A percentile compares a stretch with the other conserved stretches of the same genome.
Evolutionary conservation across 306 rosid genomes (phyloP).

Genomic region (Urtica urens): DNA sequence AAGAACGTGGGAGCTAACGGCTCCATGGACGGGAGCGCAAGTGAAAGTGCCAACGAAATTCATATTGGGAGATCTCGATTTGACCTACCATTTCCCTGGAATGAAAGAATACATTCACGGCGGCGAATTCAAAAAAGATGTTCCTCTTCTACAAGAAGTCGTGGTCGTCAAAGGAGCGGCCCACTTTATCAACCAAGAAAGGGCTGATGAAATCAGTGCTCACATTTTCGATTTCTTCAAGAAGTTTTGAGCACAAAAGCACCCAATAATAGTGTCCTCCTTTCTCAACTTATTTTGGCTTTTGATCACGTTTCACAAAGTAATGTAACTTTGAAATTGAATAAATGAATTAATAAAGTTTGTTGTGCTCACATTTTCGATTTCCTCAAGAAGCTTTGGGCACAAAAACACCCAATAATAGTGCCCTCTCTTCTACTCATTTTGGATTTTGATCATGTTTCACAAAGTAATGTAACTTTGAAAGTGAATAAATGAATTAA

Average conservation of each 20-base stretch:
- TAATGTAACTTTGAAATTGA: too few species aligned
- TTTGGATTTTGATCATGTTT: too few species aligned
- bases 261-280: too few species aligned
- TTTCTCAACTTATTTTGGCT: too few species aligned
- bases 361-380: slow-evolving; percentile 15
- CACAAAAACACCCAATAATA: too few species aligned
- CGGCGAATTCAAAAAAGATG: slow-evolving; percentile 19
- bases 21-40: slow-evolving; percentile 14
- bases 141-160: slow-evolving; percentile 18
- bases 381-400: slow-evolving; percentile 15
- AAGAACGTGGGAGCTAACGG: slow-evolving; percentile 25
- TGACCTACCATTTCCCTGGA: slow-evolving; percentile 15
- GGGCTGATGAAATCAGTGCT: slow-evolving; percentile 14
- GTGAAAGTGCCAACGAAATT: slow-evolving; percentile 22
- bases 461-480: too few species aligned
- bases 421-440: too few species aligned
- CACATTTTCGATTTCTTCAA: slow-evolving; percentile 20
- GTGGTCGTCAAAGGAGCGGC: slow-evolving; percentile 21
- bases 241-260: slow-evolving; percentile 1
- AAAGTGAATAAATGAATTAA: too few species aligned
- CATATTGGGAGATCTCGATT: slow-evolving; percentile 18
- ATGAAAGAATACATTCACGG: slow-evolving; percentile 19
- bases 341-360: too few species aligned
- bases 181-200: slow-evolving; percentile 27
- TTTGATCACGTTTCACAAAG: too few species aligned